Conservation (phyloP, 164 flowering plant genomes). For the Vitis rotundifolia region DNA sequence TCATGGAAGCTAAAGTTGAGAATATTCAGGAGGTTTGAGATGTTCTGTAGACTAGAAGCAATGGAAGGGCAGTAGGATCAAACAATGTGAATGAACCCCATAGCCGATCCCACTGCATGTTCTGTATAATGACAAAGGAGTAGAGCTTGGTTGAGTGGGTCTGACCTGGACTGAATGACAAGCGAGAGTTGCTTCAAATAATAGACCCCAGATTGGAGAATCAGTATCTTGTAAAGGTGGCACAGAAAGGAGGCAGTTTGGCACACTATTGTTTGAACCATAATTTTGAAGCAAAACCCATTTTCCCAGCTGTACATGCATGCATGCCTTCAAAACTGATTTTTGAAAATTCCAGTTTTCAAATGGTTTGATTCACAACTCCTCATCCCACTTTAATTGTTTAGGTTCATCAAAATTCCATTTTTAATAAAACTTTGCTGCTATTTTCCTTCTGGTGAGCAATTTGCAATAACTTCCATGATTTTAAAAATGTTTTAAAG, state of each 20-base stretch:
- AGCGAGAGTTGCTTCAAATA: constrained; percentile 81
- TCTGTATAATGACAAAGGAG: constrained; percentile 32
- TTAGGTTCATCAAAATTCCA: too few species aligned
- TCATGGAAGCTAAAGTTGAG: constrained; percentile 34
- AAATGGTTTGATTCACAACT: too few species aligned
- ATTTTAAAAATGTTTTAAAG: too few species aligned
- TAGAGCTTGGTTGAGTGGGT: constrained; percentile 98
- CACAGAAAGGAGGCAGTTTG: constrained; percentile 93
- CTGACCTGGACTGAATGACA: constrained; percentile 88
- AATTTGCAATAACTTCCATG: too few species aligned
- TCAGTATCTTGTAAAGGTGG: constrained; percentile 86
- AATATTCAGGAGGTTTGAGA: constrained; percentile 32
- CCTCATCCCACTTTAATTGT: too few species aligned
- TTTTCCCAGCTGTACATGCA: too few species aligned
- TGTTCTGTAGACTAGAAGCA: constrained; percentile 34
- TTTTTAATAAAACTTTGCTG: too few species aligned
- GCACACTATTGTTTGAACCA: constrained; percentile 96
- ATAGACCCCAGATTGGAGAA: constrained; percentile 88
- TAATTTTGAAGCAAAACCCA: constrained; percentile 94
- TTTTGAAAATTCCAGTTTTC: too few species aligned
- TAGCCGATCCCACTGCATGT: constrained; percentile 52
- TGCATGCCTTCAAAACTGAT: too few species aligned
- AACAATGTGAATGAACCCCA: constrained; percentile 40
- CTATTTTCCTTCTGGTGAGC: too few species aligned
- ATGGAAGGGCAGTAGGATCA: constrained; percentile 39